Base-by-base conservation (phyloP, 2,329 filamentous ascomycete species). In the Colletotrichum navitas region DNA sequence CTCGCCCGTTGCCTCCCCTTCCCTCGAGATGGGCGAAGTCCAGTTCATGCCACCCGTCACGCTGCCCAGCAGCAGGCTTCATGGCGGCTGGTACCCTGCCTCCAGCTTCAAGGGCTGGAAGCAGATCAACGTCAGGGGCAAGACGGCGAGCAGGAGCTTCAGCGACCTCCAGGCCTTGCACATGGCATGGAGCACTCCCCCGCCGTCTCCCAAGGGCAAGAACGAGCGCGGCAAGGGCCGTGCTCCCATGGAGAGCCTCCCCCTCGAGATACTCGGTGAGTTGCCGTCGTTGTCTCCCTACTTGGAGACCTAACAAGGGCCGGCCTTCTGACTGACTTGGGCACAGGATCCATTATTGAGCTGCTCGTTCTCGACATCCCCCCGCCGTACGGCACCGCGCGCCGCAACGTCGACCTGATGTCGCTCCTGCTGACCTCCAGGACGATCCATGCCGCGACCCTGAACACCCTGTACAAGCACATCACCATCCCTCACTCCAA, bases 401-500 rank as follows among this genome's bases (percentile, higher is more conserved):
- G 91, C 49, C 91, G 93, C 74, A 95, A 95, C 79, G 87, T 92
- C 68, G 93, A 95, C 79, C 85, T 95, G 71, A 91, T 94, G 84
- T 89, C 92, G 24, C 88, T 94, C 74, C 85, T 95, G 47, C 82
- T 94, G 74, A 90, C 92, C n/a, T 95, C 92, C n/a, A 90, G 88
- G 78, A 89, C 89, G 39, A 84, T 95, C 71, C 91, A 95, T 78
- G 87, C 88, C 34, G 91, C 91, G 26, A 95, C 93, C 4, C 84
- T 95, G 43, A 88, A 89, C 75, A 92, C 93, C 8, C 87, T 96
- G 60, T 95, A 95, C 83, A 88, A 89, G 75, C 90, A 93, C 79
- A 92, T 95, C 80, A 94, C 92, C 54, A 92, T 95, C 75, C 93
- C 93, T 7, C 93, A 95, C 84, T 95, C 93, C 34, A 86, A 90